Conservation (phyloP, 2,329 filamentous ascomycete genomes). For the Aureobasidium mangrovei region DNA sequence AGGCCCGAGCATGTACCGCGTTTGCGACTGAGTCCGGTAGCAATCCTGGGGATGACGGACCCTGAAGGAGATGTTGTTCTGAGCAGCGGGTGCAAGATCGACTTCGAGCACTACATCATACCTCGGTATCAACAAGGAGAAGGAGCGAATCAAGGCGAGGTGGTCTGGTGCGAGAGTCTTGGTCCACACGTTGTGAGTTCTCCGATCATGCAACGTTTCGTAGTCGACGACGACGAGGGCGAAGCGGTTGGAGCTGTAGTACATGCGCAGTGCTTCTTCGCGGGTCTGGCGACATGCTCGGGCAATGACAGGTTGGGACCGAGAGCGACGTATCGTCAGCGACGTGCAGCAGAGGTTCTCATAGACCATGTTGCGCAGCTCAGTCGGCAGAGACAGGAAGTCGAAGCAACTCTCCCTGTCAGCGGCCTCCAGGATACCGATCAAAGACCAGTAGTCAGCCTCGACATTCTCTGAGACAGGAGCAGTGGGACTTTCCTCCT, state of each 20-base stretch:
- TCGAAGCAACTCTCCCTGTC: background rate
- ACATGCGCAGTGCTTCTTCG: background rate
- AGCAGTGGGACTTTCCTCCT: too few species aligned
- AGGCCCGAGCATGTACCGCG: background rate
- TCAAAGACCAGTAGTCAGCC: background rate
- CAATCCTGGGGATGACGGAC: too few species aligned
- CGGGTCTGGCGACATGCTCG: background rate
- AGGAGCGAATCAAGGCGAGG: too few species aligned
- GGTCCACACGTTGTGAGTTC: too few species aligned
- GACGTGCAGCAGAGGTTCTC: background rate
- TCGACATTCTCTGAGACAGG: too few species aligned
- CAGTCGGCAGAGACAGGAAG: constrained; percentile 7
- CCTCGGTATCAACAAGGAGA: too few species aligned
- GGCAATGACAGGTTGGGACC: background rate
- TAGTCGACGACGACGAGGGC: background rate
- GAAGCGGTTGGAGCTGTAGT: background rate
- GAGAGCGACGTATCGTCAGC: background rate
- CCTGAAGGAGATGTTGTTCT: too few species aligned
- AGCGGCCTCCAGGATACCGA: background rate
- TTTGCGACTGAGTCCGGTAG: too few species aligned
- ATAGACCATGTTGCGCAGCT: constrained; percentile 6
- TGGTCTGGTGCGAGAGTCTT: background rate
- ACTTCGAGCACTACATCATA: too few species aligned
- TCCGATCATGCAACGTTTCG: background rate
- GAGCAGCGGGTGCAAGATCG: too few species aligned